Base-by-base conservation (phyloP, 2,329 filamentous ascomycete species). In the Huntiella bhutanensis region DNA sequence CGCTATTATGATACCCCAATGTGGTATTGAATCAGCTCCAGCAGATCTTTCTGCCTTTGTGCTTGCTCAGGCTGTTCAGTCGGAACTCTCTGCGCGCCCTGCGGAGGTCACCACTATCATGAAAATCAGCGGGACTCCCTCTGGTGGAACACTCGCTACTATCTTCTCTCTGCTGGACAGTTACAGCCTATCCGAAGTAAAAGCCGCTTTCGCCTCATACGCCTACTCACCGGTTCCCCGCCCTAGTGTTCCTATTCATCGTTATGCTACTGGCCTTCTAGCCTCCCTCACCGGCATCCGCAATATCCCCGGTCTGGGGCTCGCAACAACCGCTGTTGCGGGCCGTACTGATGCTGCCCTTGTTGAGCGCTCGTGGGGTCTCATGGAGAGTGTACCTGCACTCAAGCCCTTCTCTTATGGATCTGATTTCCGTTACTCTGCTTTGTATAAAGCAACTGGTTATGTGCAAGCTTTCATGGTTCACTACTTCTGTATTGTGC, bases 91-190 rank as follows among this genome's bases (percentile, higher is more conserved):
- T 13, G 64, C 65, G 3, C 61, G 64, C 11, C 71, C 69, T 1
- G 62, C 62, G 41, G 70, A 77, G 49, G 70, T 76, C 12, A 65
- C 69, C 2, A 57, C 79, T 12, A 67, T 68, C 1, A 54, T 71
- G 28, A 60, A 68, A 49, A 60, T 70, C 13, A 59, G 56, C 63
- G 58, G 62, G 19, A 54, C 60, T 1, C 69, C 73, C 2, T 80
- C 76, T 1, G 77, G 77, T n/a, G 77, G 77, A 41, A 79, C 82
- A 2, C 61, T 87, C 4, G 68, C 73, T 33, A 86, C 84, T 0
- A 64, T 77, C 3, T 59, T 95, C 11, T 69, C 58, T 41, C 52
- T 76, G 16, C 64, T 75, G 48, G 74, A 79, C 19, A 58, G 60
- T 40, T 76, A 69, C 54, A 60, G 62, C 16, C 43, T 71, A 13